Evolutionary conservation across 176 grass and related monocot genomes (phyloP).

Genomic region (Bolboschoenus planiculmis): DNA sequence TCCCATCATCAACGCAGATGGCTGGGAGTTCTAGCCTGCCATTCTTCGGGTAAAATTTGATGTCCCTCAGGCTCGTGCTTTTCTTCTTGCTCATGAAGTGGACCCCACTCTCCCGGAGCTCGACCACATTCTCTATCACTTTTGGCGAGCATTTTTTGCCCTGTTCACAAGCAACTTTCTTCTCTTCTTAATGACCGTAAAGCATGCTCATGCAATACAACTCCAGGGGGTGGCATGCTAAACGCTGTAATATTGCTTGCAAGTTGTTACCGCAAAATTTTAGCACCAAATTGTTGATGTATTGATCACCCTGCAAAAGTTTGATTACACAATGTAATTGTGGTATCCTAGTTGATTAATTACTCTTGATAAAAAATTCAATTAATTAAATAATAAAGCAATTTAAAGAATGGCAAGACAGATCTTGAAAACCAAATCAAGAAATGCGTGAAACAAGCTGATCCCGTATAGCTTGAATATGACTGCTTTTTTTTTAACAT

Average conservation of each 20-base stretch:
- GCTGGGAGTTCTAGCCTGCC: background rate
- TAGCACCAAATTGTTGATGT: constrained; percentile 14
- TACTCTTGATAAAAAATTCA: no score
- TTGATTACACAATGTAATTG: no score
- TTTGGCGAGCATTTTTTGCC: no score
- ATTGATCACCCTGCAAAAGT: no score
- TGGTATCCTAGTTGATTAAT: no score
- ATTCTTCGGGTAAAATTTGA: background rate
- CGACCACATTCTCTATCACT: background rate
- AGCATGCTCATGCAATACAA: constrained; percentile 3
- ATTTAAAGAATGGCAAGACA: no score
- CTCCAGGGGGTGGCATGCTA: constrained; percentile 12
- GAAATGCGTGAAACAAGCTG: no score
- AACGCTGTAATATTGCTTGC: background rate
- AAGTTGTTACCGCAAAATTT: background rate
- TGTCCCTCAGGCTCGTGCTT: background rate
- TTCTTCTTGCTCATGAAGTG: background rate
- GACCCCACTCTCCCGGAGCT: constrained; percentile 14
- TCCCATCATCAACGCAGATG: no score
- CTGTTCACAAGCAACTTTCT: background rate
- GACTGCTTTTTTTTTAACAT: no score
- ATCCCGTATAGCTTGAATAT: no score
- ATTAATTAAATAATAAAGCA: no score
- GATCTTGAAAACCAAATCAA: no score
- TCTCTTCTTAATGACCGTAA: background rate